Base-by-base conservation (phyloP, 2,329 filamentous ascomycete genomes). In the Scytalidium lignicola region DNA sequence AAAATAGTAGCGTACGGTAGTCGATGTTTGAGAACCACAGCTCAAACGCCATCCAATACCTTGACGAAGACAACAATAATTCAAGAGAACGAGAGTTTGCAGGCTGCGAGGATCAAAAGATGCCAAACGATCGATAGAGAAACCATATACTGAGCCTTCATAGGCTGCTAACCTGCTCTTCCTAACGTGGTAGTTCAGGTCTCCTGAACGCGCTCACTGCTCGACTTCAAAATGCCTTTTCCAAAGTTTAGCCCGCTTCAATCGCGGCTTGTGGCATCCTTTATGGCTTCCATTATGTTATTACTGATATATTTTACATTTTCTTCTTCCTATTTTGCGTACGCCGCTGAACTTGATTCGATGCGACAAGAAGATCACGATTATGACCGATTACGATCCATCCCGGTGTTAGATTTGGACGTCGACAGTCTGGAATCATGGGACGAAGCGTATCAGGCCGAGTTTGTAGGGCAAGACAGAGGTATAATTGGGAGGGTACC, bases 211-310 rank as follows among this genome's bases (percentile, higher is more conserved):
- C 56, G 51, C 52, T n/a, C 29, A 42, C 46, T 43, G 37, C 41
- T 51, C 44, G 12, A 37, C 5, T 37, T 37, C 51, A 49, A 50
- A 51, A 65, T 65, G 64, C 62, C 59, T 51, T 57, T 65, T 50
- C 62, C 63, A 42, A 66, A 83, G 67, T 76, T 85, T 66, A 83
- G 78, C 65, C 82, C 79, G 61, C 72, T 88, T 58, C 87, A 88
- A 72, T 85, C 83, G 70, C 84, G 86, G 64, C 79, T 89, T 62
- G 79, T 79, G 63, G 82, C 83, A 60, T 87, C 84, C 50, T 64
- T 86, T 47, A 72, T 78, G 59, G 80, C 82, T 47, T 79, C 81
- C 26, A 67, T 80, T 23, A 62, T 86, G 45, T 65, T 88, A 26
- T 59, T 85, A 28, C 61, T 80, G 37, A 64, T 90, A 40, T 86